These are phyloP conservation scores for Mycena albidolilacea DNA, from an alignment of 768 basidiomycete species.

Conservation along the genomic window DNA sequence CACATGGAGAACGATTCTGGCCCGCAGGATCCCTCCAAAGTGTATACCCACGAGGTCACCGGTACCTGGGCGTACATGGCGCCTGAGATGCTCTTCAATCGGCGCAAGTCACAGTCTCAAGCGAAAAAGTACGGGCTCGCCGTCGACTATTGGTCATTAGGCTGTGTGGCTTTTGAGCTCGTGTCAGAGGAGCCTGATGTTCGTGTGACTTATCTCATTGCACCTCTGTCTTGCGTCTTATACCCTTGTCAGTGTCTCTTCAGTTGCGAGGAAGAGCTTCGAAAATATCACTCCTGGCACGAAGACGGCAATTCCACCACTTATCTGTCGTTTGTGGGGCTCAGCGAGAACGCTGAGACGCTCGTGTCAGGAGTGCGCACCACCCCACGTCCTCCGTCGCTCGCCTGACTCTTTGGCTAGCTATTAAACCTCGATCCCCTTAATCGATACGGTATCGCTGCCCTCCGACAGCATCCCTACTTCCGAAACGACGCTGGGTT, in stretches of 20 bases:
- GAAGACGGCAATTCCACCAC: conserved; percentile 11
- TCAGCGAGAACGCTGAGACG: conserved; percentile 42
- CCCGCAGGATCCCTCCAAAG: conserved; percentile 33
- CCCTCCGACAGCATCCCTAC: conserved; percentile 44
- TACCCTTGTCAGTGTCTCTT: conserved; percentile 50
- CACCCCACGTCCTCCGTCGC: background rate
- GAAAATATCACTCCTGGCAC: conserved; percentile 42
- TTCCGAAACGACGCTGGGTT: conserved; percentile 43
- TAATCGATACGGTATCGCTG: conserved; percentile 39
- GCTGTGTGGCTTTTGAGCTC: conserved; percentile 58
- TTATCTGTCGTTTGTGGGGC: conserved; percentile 44
- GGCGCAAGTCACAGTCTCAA: conserved; percentile 13
- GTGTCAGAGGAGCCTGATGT: conserved; percentile 48
- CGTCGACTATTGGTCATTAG: conserved; percentile 61
- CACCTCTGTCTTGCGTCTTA: background rate
- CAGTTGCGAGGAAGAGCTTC: conserved; percentile 41
- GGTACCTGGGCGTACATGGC: conserved; percentile 58
- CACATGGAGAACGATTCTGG: conserved; percentile 36
- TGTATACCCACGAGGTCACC: conserved; percentile 45
- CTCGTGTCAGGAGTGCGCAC: conserved; percentile 52
- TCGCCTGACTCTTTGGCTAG: conserved; percentile 32
- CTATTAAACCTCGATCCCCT: conserved; percentile 39
- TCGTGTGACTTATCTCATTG: background rate
- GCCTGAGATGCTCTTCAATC: conserved; percentile 55
- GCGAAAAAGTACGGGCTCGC: conserved; percentile 47